These are phyloP conservation scores for Forsythia viridissima DNA, from an alignment of 257 asterid genomes.

Conservation along the genomic window DNA sequence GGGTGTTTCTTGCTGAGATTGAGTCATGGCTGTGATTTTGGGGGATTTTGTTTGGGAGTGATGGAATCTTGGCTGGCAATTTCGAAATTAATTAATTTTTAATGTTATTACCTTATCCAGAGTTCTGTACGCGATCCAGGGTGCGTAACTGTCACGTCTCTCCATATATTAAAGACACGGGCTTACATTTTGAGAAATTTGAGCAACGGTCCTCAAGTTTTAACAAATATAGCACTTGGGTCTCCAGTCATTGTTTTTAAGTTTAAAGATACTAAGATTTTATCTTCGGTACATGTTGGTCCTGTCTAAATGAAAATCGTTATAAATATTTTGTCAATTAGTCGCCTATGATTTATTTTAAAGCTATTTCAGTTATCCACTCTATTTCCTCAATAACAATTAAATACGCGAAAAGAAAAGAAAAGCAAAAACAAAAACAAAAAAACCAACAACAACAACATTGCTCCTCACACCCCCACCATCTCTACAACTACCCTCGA, in stretches of 20 bases:
- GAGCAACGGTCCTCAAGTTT: not conserved
- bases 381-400: too few relatives aligned
- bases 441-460: too few relatives aligned
- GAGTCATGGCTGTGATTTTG: not conserved
- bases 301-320: too few relatives aligned
- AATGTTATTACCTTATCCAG: not conserved
- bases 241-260: not conserved
- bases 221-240: not conserved
- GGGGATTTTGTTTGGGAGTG: conserved; percentile 11
- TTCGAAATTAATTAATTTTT: not conserved
- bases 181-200: not conserved
- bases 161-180: not conserved
- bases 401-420: too few relatives aligned
- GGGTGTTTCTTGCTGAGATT: conserved; percentile 8
- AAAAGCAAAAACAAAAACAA: too few relatives aligned
- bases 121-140: conserved; percentile 1
- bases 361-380: too few relatives aligned
- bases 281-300: too few relatives aligned
- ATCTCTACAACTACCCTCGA: too few relatives aligned
- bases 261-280: too few relatives aligned
- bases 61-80: not conserved
- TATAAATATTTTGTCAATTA: too few relatives aligned
- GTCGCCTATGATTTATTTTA: too few relatives aligned
- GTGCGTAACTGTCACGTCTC: not conserved
- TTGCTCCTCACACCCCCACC: too few relatives aligned